A percentile compares a stretch with the other conserved stretches of the same genome.
Conservation (phyloP, 257 asterid genomes). For the Penstemon eatonii region DNA sequence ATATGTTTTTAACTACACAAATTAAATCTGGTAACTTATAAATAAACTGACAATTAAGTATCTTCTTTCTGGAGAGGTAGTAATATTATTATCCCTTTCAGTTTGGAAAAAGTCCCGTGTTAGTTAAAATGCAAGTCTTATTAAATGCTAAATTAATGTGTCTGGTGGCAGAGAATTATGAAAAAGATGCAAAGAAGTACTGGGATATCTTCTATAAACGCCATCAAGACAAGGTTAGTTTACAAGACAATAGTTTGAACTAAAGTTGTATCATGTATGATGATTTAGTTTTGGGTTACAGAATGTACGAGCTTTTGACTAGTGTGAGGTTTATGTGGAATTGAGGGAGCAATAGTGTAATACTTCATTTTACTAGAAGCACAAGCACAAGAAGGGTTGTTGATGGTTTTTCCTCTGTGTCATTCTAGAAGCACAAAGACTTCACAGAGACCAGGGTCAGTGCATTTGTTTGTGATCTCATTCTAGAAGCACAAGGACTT, state of each 20-base stretch:
- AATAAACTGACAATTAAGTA: no score
- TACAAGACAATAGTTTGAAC: slow-evolving; percentile 20
- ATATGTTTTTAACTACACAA: no score
- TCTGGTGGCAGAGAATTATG: slow-evolving; percentile 72
- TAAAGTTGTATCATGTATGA: slow-evolving; percentile 5
- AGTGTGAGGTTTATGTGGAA: not conserved
- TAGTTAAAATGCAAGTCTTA: slow-evolving; percentile 4
- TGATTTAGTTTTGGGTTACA: not conserved
- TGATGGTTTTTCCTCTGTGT: slow-evolving; percentile 21
- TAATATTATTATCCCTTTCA: not conserved
- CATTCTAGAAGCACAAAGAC: no score
- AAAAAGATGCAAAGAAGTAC: slow-evolving; percentile 86
- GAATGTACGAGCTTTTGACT: not conserved
- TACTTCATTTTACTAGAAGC: not conserved
- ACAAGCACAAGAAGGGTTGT: not conserved
- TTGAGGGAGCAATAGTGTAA: not conserved
- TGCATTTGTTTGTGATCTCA: no score
- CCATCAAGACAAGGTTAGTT: slow-evolving; percentile 84
- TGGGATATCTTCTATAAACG: slow-evolving; percentile 95
- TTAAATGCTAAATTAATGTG: slow-evolving; percentile 14
- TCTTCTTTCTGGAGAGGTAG: slow-evolving; percentile 86
- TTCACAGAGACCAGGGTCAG: no score
- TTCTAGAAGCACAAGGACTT: slow-evolving; percentile 85
- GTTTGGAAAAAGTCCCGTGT: not conserved
- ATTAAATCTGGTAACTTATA: no score